These are phyloP conservation scores for Fusarium paranaense DNA, from an alignment of 2,329 filamentous ascomycete genomes.

Conservation along the genomic window DNA sequence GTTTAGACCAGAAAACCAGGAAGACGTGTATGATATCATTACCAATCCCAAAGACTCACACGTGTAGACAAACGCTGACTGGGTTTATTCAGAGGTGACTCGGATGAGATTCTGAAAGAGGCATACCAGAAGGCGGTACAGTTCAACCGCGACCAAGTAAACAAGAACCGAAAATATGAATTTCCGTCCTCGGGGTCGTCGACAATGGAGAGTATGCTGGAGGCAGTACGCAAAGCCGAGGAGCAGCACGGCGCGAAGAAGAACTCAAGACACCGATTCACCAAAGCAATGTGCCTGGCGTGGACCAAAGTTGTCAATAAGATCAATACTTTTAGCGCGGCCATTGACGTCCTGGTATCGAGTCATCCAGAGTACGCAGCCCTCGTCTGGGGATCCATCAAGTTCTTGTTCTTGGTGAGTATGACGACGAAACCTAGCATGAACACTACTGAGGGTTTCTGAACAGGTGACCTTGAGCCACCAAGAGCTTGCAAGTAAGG, in stretches of 20 bases:
- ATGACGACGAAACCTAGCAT: too few relatives aligned
- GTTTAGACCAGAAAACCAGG: not conserved
- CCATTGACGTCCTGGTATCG: slow-evolving; percentile 18
- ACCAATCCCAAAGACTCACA: not conserved
- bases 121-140: slow-evolving; percentile 13
- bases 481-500: slow-evolving; percentile 13
- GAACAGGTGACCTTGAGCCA: slow-evolving; percentile 15
- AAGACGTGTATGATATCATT: not conserved
- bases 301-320: slow-evolving; percentile 6
- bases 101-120: slow-evolving; percentile 2
- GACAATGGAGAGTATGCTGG: slow-evolving; percentile 8
- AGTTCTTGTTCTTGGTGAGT: slow-evolving; percentile 19
- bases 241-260: not conserved
- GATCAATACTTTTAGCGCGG: slow-evolving; percentile 8
- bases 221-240: not conserved
- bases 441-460: not conserved
- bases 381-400: slow-evolving; percentile 19
- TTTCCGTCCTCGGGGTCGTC: not conserved
- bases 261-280: not conserved
- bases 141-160: not conserved
- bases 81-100: not conserved
- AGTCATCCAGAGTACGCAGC: slow-evolving; percentile 16
- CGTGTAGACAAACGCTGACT: not conserved
- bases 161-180: not conserved
- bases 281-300: not conserved